phyloP scores from a whole-genome alignment of 139 green algal genomes.

The Chlamydomonas urium region DNA sequence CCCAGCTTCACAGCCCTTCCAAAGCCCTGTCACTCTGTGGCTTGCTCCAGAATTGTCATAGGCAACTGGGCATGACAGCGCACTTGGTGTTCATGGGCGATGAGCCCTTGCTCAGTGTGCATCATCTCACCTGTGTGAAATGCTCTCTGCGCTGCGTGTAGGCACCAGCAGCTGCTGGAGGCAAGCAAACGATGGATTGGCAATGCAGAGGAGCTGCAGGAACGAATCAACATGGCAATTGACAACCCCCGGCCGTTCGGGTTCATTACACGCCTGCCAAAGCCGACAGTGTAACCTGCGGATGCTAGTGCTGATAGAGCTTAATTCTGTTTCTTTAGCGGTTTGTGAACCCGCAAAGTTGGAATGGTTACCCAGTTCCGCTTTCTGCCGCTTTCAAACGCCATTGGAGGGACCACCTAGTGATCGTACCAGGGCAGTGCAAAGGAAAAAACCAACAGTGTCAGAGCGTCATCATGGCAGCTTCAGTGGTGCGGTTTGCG shows the following conservation, averaged over 20 bases:
- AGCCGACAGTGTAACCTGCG: slow-evolving; percentile 7
- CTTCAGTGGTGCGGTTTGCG: no score
- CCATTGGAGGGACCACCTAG: no score
- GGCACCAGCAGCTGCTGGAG: slow-evolving; percentile 23
- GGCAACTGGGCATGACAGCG: not conserved
- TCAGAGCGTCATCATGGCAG: no score
- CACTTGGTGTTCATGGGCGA: not conserved
- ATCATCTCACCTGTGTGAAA: not conserved
- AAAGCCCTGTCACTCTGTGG: no score
- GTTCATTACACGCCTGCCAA: slow-evolving; percentile 22
- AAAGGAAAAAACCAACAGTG: no score
- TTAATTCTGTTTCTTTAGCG: no score
- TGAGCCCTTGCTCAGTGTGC: not conserved
- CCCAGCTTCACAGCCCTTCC: not conserved
- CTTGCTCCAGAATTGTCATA: not conserved
- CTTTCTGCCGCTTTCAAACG: no score
- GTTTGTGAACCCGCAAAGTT: no score
- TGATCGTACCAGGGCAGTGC: no score
- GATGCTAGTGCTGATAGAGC: no score
- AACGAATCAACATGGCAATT: slow-evolving; percentile 11
- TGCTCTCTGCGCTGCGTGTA: not conserved
- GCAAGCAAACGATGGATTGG: slow-evolving; percentile 28
- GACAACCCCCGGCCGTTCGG: slow-evolving; percentile 37
- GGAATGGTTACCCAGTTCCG: no score
- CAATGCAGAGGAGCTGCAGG: slow-evolving; percentile 18